These are phyloP conservation scores for Penicillium sumatraense DNA, from an alignment of 2,329 filamentous ascomycete genomes.

Conservation along the genomic window DNA sequence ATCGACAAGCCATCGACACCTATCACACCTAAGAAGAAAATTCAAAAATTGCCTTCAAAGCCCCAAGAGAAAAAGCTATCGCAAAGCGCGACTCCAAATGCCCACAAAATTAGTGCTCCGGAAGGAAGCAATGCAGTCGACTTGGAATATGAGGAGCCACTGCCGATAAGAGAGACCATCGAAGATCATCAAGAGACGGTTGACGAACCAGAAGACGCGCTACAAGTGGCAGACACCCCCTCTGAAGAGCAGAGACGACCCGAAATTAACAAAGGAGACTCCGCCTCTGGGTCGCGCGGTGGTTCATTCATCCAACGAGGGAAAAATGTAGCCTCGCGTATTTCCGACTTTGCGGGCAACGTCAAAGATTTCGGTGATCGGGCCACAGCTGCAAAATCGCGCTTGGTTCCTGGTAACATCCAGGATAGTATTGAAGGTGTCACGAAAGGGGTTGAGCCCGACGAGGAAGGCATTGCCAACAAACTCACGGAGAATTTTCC, in stretches of 20 bases:
- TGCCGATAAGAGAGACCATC: background rate
- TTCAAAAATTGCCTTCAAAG: background rate
- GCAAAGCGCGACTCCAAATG: background rate
- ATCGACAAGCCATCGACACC: background rate
- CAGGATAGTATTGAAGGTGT: background rate
- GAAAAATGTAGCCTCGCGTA: background rate
- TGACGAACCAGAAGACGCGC: background rate
- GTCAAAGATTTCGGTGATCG: background rate
- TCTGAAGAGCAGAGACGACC: background rate
- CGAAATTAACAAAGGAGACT: background rate
- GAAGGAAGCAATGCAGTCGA: background rate
- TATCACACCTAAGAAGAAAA: background rate
- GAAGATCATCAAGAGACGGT: background rate
- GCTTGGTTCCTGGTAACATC: background rate
- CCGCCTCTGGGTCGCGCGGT: background rate
- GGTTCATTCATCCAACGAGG: background rate
- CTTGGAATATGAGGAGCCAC: background rate
- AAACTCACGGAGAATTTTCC: background rate
- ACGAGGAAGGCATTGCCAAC: background rate
- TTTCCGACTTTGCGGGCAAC: background rate
- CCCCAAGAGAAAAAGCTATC: background rate
- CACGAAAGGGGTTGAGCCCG: background rate
- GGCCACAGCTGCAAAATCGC: background rate
- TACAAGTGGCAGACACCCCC: background rate
- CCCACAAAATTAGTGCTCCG: background rate